phyloP scores from a whole-genome alignment of 2,329 filamentous ascomycete genomes.

The Pyrenophora teres region DNA sequence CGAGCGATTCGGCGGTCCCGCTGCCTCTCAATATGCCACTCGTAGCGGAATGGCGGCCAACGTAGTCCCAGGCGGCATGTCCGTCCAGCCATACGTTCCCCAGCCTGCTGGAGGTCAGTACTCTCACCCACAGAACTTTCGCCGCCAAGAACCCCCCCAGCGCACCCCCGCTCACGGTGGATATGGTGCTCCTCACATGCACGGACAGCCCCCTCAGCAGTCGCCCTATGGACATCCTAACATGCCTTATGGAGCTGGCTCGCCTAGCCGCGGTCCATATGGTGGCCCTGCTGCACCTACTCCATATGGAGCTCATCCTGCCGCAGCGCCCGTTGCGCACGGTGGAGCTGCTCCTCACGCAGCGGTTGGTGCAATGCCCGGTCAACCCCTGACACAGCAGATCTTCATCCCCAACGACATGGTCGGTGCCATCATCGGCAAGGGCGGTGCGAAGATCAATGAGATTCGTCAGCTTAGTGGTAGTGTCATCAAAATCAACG shows the following conservation, averaged over 20 bases:
- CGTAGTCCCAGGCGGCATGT: constrained; percentile 95
- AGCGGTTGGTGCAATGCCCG: constrained; percentile 62
- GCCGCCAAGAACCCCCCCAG: constrained; percentile 66
- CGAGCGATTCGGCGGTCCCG: constrained; percentile 92
- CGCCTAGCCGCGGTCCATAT: constrained; percentile 74
- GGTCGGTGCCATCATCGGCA: constrained; percentile 98
- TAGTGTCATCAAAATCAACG: constrained; percentile 99
- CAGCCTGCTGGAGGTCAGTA: constrained; percentile 92
- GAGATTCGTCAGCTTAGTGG: constrained; percentile 96
- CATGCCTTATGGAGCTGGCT: constrained; percentile 76
- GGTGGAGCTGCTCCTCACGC: constrained; percentile 75
- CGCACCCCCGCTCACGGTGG: constrained; percentile 77
- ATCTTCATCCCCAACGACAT: constrained; percentile 99
- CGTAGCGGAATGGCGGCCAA: constrained; percentile 91
- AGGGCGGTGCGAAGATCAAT: constrained; percentile 98
- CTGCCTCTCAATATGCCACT: constrained; percentile 96
- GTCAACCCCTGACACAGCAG: constrained; percentile 87
- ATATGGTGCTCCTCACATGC: constrained; percentile 68
- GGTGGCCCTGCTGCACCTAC: constrained; percentile 77
- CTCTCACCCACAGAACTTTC: constrained; percentile 86
- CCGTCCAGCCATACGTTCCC: constrained; percentile 96
- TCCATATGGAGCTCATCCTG: constrained; percentile 65
- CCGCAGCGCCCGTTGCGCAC: constrained; percentile 58
- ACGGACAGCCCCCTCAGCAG: constrained; percentile 62
- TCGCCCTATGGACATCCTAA: constrained; percentile 58